Evolutionary conservation across 768 basidiomycete genomes (phyloP), one percentile per base, ranked within the genome.

Genomic region (Leccinum longicurvipes): DNA sequence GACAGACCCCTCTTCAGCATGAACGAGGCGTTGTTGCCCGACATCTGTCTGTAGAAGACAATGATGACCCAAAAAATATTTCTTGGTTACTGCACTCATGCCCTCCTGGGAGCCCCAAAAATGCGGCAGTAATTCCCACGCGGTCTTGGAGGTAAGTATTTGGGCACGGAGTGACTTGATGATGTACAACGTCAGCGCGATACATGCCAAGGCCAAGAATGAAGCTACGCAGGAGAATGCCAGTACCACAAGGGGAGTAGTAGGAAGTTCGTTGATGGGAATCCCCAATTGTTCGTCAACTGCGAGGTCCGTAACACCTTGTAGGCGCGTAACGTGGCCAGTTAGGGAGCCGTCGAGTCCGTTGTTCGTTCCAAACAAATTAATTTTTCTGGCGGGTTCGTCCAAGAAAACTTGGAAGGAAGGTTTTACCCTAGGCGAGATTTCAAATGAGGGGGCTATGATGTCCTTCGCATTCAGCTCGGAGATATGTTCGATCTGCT

Each of bases 401-500:
- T 65, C 70, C 21, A 65, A 53, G 32, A 55, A 59, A 50, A 61
- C 63, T 25, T 71, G 69, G 19, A 66, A 24, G 53, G 57, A 17
- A 53, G 57, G 42, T 25, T 58, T 47, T 51, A 25, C 52, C 12
- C 24, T 51, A n/a, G 51, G 32, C 0, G 32, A 54, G 32, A 63
- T 48, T 54, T 59, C 60, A 67, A 65, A 42, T 63, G 74, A 53
- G 19, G 73, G 63, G n/a, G 67, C 68, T 52, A 68, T 70, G 44
- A 68, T 56, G 29, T 64, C 63, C 45, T 67, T 67, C 25, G 55
- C 59, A 19, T 61, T 63, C 31, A 70, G 63, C 44, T 65, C 58
- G 24, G 72, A 65, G 55, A 73, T 64, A 28, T 67, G 60, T 34
- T 62, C 68, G 32, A 64, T 61, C 48, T 72, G 72, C 23, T 72